Base-by-base conservation (phyloP, 1,284 basidiomycete genomes). In the Irpex sp. region DNA sequence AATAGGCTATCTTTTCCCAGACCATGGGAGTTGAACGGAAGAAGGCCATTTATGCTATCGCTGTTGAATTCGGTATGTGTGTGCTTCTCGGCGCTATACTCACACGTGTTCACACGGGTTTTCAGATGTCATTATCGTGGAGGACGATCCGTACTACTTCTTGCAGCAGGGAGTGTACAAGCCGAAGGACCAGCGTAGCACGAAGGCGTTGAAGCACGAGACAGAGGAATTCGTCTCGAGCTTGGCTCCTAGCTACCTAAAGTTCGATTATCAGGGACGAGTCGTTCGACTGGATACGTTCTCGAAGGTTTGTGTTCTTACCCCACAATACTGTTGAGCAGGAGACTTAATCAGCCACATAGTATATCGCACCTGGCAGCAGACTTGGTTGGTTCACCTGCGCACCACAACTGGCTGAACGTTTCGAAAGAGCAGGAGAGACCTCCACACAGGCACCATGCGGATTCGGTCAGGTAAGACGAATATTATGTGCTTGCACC, bases 81-180 rank as follows among this genome's bases (percentile, higher is more conserved):
- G 19, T 34, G 31, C 58, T 17, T 51, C 26, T 44, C 17, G 19
- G 13, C 49, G 38, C 5, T 38, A 9, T 9, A n/a, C 17, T 57
- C 21, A 13, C 54, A 36, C 15, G 31, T 58, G 48, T 15, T 37
- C 13, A 47, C 57, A 15, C n/a, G 11, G 8, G 2, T 17, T 49
- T 36, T n/a, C 62, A 85, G 85, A 93, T 67, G 69, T 91, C 17
- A 84, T 92, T 66, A 90, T 91, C 65, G 82, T 87, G 62, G 91
- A 93, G 76, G 91, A 93, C 68, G 91, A 93, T 75, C 92, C 92
- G 6, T 94, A 94, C 76, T 93, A 85, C 74, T 91, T 92, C 78
- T 78, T 94, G 17, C 89, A 90, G 72, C 74, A 85, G 65, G 83
- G 81, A 1, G 67, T 75, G 8, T 90, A 87, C 72, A 73, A 80